phyloP scores from a whole-genome alignment of 805 yeast species.

The Priceomyces castillae region DNA sequence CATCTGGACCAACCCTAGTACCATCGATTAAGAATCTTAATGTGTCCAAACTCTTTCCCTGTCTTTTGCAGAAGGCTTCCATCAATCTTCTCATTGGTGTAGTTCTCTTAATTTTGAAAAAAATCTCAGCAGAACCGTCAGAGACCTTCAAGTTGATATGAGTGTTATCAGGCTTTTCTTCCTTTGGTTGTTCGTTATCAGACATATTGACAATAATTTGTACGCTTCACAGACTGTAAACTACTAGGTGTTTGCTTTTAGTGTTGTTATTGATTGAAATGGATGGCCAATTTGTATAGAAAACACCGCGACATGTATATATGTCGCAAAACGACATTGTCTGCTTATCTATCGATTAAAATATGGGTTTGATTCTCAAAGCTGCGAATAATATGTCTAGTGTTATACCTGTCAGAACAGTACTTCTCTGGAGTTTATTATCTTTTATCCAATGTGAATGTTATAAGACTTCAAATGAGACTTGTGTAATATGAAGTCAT shows the following conservation, averaged over 20 bases:
- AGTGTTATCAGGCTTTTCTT: constrained; percentile 53
- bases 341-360: neutral
- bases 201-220: constrained; percentile 15
- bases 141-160: constrained; percentile 93
- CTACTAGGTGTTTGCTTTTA: neutral
- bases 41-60: constrained; percentile 80
- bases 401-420: no score
- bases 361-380: no score
- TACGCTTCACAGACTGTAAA: neutral
- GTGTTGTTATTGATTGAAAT: constrained; percentile 1
- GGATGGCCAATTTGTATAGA: constrained; percentile 1
- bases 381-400: no score
- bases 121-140: constrained; percentile 90
- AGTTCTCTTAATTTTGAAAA: constrained; percentile 89
- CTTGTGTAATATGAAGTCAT: no score
- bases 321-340: neutral
- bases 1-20: constrained; percentile 79
- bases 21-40: constrained; percentile 93
- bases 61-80: constrained; percentile 98
- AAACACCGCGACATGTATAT: constrained; percentile 1
- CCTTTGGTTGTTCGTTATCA: constrained; percentile 27
- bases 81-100: constrained; percentile 92
- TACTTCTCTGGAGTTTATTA: no score
- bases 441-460: no score
- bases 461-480: no score